Evolutionary conservation across 352 stramenopile species (phyloP), one percentile per base, ranked within the genome.

Genomic region (Phytophthora podocarpi): DNA sequence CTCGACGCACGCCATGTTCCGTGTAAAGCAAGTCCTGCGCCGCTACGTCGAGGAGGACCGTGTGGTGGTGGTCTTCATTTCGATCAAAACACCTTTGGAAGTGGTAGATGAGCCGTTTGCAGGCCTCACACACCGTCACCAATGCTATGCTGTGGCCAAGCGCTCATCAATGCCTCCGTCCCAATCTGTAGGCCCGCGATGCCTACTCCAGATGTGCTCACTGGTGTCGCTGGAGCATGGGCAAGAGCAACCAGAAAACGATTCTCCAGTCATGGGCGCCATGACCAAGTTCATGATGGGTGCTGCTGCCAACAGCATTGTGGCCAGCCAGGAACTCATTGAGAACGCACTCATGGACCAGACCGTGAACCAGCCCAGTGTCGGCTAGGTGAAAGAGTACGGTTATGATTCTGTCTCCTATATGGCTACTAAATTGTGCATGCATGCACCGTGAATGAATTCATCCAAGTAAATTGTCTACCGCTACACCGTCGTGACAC

Each of bases 141-240:
- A 76, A 21, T 72, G 59, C 30, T 76, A 76, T 52, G 64, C 62
- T 9, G 68, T 76, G 10, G 62, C 43, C 39, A 76, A 67, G 50
- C 64, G 59, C 12, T 64, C 64, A 16, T 64, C 59, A 1, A 49
- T 64, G 0, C 40, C 59, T 26, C 21, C 42, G 7, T 69, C 62
- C 45, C 49, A 70, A 35, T 64, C 70, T 15, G 26, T 60, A 40
- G 67, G 69, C 31, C 32, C 49, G 6, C 65, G 64, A 30, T 72
- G 74, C 31, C 57, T 89, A 34, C 66, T 91, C 20, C 78, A 88
- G 54, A 79, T 71, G 51, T 83, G 75, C 45, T 70, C 72, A 16
- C 45, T 76, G 11, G 64, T 72, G 39, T 72, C 64, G 11, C 64
- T 72, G 9, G 64, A 72, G 35, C 62, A 70, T 13, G 64, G 64